Percentiles rank a stretch among this genome's conserved stretches.
Conservation (phyloP, 805 yeast species). For the Kockiozyma suomiensis region DNA sequence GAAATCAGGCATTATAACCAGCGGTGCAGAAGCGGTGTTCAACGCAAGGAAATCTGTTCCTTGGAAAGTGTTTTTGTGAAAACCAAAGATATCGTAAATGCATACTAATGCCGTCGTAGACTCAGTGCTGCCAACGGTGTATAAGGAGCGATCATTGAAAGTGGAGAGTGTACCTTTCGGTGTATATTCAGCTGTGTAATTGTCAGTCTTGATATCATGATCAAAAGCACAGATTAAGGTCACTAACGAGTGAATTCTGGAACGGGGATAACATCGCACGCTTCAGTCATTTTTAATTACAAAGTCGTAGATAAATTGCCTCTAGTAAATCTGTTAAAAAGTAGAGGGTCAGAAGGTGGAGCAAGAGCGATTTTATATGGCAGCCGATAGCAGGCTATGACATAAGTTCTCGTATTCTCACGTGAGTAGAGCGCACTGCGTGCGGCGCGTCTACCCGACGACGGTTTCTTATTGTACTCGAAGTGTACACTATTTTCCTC, state of each 20-base stretch:
- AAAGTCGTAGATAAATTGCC: no score
- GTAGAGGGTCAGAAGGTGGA: no score
- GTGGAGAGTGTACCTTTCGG: constrained; percentile 13
- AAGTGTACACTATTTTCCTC: neutral
- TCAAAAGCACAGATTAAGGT: neutral
- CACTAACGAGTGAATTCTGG: constrained; percentile 26
- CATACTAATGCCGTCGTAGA: constrained; percentile 23
- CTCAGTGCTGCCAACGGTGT: constrained; percentile 16
- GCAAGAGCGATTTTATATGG: no score
- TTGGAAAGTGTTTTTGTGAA: constrained; percentile 28
- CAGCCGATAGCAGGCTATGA: no score
- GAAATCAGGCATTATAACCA: constrained; percentile 34
- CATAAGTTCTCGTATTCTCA: neutral
- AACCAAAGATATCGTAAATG: constrained; percentile 33
- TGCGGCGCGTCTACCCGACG: neutral
- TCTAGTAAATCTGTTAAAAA: neutral
- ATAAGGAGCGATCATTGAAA: constrained; percentile 13
- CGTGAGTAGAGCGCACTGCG: neutral
- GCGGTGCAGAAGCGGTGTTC: constrained; percentile 14
- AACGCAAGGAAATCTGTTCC: constrained; percentile 32
- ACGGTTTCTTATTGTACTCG: neutral
- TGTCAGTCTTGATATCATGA: neutral
- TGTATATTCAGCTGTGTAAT: constrained; percentile 24
- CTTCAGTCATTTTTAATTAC: constrained; percentile 15
- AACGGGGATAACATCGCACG: constrained; percentile 25